Conservation (phyloP, 2,329 filamentous ascomycete genomes). For the Scytalidium sp. region DNA sequence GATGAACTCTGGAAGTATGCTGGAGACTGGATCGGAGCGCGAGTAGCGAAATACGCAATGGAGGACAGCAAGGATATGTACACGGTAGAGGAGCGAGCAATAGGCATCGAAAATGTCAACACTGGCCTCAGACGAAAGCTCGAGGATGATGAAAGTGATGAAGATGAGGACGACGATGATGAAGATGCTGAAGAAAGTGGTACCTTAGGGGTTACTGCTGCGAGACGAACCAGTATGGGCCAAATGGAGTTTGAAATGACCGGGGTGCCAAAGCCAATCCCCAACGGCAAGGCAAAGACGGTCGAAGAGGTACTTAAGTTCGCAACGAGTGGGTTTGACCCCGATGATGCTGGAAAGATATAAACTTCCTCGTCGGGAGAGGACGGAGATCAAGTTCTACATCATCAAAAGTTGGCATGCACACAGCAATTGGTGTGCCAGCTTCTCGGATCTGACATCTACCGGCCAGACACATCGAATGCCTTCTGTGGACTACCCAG, state of each 20-base stretch:
- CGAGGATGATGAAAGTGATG: slow-evolving; percentile 10
- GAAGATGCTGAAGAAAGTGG: slow-evolving; percentile 48
- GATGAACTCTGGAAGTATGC: slow-evolving; percentile 52
- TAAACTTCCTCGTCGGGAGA: background rate
- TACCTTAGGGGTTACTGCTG: slow-evolving; percentile 29
- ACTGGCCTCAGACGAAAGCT: slow-evolving; percentile 60
- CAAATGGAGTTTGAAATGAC: slow-evolving; percentile 15
- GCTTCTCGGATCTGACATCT: no score
- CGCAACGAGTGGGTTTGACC: slow-evolving; percentile 42
- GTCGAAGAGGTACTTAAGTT: slow-evolving; percentile 46
- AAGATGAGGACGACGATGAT: slow-evolving; percentile 10
- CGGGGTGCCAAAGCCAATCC: slow-evolving; percentile 11
- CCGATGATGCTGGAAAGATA: background rate
- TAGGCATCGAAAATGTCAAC: slow-evolving; percentile 65
- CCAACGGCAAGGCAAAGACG: slow-evolving; percentile 15
- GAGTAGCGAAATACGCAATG: slow-evolving; percentile 38
- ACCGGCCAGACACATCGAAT: no score
- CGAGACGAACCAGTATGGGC: slow-evolving; percentile 8
- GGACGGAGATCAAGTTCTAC: no score
- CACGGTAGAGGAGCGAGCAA: slow-evolving; percentile 66
- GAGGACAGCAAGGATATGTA: slow-evolving; percentile 61
- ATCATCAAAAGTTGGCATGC: no score
- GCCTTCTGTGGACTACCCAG: no score
- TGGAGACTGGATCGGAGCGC: slow-evolving; percentile 36
- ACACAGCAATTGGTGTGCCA: no score